Conservation (phyloP, 1,284 basidiomycete species). For the Vanrija sp. region DNA sequence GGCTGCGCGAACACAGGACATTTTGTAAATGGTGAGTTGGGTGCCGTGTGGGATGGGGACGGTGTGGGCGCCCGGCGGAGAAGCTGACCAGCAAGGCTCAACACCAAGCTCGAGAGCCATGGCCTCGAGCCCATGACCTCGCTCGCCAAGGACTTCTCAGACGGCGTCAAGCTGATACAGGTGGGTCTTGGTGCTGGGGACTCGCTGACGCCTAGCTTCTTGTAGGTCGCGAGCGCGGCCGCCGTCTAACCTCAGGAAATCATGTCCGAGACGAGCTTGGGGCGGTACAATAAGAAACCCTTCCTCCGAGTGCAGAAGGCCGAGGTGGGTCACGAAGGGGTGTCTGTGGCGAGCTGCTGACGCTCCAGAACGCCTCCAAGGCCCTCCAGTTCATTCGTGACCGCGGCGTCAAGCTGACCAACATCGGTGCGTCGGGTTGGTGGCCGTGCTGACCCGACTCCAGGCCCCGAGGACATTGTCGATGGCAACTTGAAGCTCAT, state of each 20-base stretch:
- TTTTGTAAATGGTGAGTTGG: conserved; percentile 46
- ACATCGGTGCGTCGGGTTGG: conserved; percentile 67
- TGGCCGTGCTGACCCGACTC: neutral
- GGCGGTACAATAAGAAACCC: conserved; percentile 84
- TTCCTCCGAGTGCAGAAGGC: conserved; percentile 93
- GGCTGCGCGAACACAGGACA: conserved; percentile 23
- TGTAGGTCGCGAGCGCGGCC: conserved; percentile 50
- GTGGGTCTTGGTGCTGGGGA: conserved; percentile 18
- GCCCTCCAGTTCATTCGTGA: conserved; percentile 93
- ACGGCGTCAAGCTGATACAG: conserved; percentile 89
- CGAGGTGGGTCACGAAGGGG: conserved; percentile 52
- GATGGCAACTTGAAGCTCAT: conserved; percentile 97
- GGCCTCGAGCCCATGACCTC: conserved; percentile 87
- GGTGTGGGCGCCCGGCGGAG: too few relatives aligned
- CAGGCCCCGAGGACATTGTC: conserved; percentile 71
- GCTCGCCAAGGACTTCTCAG: conserved; percentile 83
- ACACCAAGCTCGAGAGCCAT: conserved; percentile 84
- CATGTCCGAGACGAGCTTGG: conserved; percentile 89
- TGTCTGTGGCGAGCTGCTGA: neutral
- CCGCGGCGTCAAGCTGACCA: conserved; percentile 91
- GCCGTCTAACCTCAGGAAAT: conserved; percentile 63
- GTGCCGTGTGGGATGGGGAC: too few relatives aligned
- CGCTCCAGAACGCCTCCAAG: conserved; percentile 75
- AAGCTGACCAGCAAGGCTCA: conserved; percentile 62
- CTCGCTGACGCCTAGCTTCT: conserved; percentile 57